Percentiles rank a stretch among this genome's conserved stretches.
Conservation (phyloP, 257 asterid genomes). For the Solanum habrochaites region DNA sequence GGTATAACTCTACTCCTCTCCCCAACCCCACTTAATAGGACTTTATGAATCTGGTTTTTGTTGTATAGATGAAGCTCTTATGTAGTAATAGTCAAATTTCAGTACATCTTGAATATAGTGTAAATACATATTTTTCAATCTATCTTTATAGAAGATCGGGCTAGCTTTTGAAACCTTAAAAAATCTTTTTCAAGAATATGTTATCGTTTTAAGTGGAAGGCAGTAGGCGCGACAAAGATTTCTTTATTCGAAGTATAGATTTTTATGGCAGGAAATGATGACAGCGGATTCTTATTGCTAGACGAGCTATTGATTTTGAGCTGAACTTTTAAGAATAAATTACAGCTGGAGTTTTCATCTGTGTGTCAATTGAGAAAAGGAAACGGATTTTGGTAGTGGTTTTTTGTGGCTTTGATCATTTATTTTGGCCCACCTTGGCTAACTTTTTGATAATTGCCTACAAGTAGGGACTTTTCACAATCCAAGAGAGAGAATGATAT, state of each 20-base stretch:
- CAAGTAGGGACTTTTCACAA: too few relatives aligned
- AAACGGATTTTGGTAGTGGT: conserved; percentile 66
- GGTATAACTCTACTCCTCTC: background rate
- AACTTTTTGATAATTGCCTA: too few relatives aligned
- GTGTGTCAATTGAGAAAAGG: conserved; percentile 44
- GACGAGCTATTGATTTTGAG: background rate
- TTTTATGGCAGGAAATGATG: conserved; percentile 1
- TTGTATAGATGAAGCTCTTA: too few relatives aligned
- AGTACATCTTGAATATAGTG: background rate
- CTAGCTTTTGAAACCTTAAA: background rate
- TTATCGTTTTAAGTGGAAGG: background rate
- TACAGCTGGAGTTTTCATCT: conserved; percentile 18
- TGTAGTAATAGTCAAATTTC: background rate
- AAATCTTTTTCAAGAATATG: background rate
- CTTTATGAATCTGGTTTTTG: too few relatives aligned
- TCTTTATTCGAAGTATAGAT: background rate
- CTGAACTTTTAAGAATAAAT: conserved; percentile 22
- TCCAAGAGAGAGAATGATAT: too few relatives aligned
- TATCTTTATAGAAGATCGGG: background rate
- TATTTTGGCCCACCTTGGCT: conserved; percentile 50
- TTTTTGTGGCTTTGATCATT: conserved; percentile 55
- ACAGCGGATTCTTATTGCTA: background rate
- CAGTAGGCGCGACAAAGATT: background rate
- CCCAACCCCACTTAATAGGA: background rate
- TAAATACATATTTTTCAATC: background rate